Percentiles rank a stretch among this genome's conserved stretches.
phyloP scores from a whole-genome alignment of 2,329 filamentous ascomycete genomes.

The Aureobasidium sp. region DNA sequence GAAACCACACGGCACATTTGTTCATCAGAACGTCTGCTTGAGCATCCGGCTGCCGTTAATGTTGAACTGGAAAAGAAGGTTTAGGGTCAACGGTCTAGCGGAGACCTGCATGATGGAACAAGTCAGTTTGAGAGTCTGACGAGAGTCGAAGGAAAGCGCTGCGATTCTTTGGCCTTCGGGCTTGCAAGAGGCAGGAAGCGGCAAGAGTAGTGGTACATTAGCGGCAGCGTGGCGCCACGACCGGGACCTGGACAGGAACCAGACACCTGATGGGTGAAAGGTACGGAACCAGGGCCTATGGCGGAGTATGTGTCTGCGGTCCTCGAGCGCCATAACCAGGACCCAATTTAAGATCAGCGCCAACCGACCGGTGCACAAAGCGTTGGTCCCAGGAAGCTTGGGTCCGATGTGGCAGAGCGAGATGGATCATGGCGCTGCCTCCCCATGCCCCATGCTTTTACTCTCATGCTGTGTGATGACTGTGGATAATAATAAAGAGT shows the following conservation, averaged over 20 bases:
- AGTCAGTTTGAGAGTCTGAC: conserved; percentile 3
- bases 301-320: background rate
- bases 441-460: conserved; percentile 2
- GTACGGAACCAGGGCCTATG: background rate
- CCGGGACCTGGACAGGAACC: background rate
- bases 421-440: background rate
- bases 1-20: background rate
- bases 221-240: background rate
- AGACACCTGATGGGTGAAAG: background rate
- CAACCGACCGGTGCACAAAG: background rate
- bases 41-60: background rate
- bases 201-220: conserved; percentile 1
- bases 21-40: background rate
- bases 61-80: background rate
- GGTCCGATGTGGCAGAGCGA: conserved; percentile 4
- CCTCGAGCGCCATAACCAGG: background rate
- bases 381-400: background rate
- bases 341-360: conserved; percentile 3
- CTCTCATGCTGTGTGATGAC: conserved; percentile 5
- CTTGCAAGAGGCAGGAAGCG: background rate
- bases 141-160: background rate
- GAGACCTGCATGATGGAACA: conserved; percentile 10
- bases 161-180: background rate
- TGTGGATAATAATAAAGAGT: conserved; percentile 10
- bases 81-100: conserved; percentile 9